Conservation (phyloP, 768 basidiomycete species). For the Mycena floridula region DNA sequence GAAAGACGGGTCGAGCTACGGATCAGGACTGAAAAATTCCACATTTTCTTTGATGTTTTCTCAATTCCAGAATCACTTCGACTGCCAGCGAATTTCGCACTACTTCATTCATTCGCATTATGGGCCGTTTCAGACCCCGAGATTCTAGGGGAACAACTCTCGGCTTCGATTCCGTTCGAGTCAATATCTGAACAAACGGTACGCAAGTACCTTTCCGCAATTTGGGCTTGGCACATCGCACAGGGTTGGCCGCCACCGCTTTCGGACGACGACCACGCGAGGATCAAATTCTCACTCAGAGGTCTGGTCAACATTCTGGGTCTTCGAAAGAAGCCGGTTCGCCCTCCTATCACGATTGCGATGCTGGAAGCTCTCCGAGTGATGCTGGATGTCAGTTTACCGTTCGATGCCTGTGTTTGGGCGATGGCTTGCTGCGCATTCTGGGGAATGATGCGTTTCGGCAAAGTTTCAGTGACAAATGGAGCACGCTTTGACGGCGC, state of each 20-base stretch:
- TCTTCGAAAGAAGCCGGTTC: neutral
- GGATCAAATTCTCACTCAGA: constrained; percentile 5
- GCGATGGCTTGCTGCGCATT: constrained; percentile 29
- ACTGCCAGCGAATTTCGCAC: no score
- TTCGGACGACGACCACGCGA: neutral
- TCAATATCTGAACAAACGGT: constrained; percentile 1
- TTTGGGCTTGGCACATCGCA: constrained; percentile 8
- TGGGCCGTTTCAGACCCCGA: no score
- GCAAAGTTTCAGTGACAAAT: constrained; percentile 26
- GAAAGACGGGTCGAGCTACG: no score
- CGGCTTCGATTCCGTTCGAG: constrained; percentile 2
- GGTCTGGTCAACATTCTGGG: constrained; percentile 7
- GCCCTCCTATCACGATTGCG: constrained; percentile 6
- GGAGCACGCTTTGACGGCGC: constrained; percentile 14
- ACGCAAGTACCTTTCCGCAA: constrained; percentile 6
- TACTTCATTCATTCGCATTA: no score
- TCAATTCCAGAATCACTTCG: no score
- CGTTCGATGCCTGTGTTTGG: constrained; percentile 36
- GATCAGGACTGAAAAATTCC: no score
- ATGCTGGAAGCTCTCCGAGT: constrained; percentile 5
- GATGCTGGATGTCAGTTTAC: constrained; percentile 13
- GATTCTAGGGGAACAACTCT: neutral
- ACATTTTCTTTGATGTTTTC: no score
- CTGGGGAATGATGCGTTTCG: constrained; percentile 32
- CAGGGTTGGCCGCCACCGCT: constrained; percentile 9